These are phyloP conservation scores for Maudiozyma serrabonitensis DNA, from an alignment of 805 yeast species.

Conservation along the genomic window DNA sequence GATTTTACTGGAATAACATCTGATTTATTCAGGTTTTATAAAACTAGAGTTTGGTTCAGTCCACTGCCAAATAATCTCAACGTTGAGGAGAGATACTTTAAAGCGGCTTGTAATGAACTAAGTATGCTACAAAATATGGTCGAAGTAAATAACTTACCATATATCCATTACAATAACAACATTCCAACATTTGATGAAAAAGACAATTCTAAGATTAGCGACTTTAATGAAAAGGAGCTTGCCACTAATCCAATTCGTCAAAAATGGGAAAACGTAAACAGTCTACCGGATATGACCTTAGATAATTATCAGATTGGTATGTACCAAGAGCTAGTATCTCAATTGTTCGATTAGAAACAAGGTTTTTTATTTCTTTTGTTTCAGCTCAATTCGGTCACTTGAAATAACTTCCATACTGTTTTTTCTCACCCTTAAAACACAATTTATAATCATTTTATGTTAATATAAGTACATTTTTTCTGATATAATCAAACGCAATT, in stretches of 20 bases:
- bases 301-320: constrained; percentile 30
- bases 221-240: neutral
- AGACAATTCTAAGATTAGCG: neutral
- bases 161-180: constrained; percentile 4
- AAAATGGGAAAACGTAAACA: constrained; percentile 14
- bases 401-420: too few relatives aligned
- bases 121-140: constrained; percentile 24
- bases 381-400: too few relatives aligned
- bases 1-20: constrained; percentile 67
- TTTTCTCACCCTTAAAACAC: too few relatives aligned
- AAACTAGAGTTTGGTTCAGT: constrained; percentile 77
- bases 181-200: neutral
- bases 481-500: too few relatives aligned
- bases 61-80: constrained; percentile 41
- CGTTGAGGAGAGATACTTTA: constrained; percentile 25
- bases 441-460: too few relatives aligned
- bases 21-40: constrained; percentile 64
- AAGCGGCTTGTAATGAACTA: constrained; percentile 18
- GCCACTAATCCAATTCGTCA: neutral
- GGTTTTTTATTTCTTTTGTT: neutral
- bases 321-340: constrained; percentile 23
- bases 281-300: constrained; percentile 18
- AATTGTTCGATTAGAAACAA: constrained; percentile 6
- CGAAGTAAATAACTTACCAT: constrained; percentile 6
- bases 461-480: too few relatives aligned